These are phyloP conservation scores for Microascus cirrosus DNA, from an alignment of 2,329 filamentous ascomycete genomes.

Conservation along the genomic window DNA sequence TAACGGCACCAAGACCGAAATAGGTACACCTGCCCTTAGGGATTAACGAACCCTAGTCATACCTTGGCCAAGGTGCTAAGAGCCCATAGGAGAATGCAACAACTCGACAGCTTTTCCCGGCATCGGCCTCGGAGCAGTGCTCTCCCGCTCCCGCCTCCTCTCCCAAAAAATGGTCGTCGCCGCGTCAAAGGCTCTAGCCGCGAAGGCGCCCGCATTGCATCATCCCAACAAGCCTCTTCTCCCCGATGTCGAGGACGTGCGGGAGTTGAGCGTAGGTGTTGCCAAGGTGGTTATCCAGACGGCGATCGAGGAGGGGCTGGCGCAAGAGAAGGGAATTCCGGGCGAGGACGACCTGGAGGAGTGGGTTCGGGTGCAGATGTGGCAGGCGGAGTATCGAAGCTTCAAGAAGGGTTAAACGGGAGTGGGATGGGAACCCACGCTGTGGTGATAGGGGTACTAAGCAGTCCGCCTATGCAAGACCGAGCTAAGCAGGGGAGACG, in stretches of 20 bases:
- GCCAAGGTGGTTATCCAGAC: slow-evolving; percentile 64
- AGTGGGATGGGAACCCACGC: neutral
- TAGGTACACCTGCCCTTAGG: neutral
- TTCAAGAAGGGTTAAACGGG: slow-evolving; percentile 18
- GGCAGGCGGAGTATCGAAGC: slow-evolving; percentile 58
- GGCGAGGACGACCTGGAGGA: slow-evolving; percentile 44
- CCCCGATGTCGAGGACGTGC: slow-evolving; percentile 64
- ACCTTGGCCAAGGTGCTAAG: neutral
- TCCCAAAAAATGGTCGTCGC: slow-evolving; percentile 74
- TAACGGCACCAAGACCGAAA: slow-evolving; percentile 36
- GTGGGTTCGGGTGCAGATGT: slow-evolving; percentile 75
- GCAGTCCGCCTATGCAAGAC: neutral
- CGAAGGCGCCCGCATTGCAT: slow-evolving; percentile 55
- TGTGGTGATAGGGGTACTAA: too few relatives aligned
- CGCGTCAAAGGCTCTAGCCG: slow-evolving; percentile 62
- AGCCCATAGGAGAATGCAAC: slow-evolving; percentile 55
- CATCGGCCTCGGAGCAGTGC: slow-evolving; percentile 69
- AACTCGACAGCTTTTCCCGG: slow-evolving; percentile 80
- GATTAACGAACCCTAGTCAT: neutral
- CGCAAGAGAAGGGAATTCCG: slow-evolving; percentile 56
- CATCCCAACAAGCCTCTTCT: slow-evolving; percentile 57
- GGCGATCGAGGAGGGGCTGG: slow-evolving; percentile 58
- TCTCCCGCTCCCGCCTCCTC: slow-evolving; percentile 55
- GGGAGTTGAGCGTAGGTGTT: slow-evolving; percentile 67
- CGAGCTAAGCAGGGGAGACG: neutral